These are phyloP conservation scores for Henckelia pumila DNA, from an alignment of 257 asterid species.

Conservation along the genomic window DNA sequence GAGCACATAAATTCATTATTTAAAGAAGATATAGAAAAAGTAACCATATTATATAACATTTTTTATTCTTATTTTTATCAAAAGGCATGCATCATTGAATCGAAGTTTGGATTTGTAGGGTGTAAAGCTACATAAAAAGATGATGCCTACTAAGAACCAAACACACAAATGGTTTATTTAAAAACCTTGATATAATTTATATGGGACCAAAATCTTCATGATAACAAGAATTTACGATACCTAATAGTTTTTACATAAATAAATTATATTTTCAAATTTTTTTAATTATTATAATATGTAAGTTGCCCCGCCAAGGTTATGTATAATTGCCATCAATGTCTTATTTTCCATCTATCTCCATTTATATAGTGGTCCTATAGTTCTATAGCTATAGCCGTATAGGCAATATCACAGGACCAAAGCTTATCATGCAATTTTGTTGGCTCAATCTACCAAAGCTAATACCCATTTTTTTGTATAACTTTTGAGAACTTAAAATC, in stretches of 20 bases:
- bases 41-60: constrained; percentile 4
- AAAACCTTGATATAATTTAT: neutral
- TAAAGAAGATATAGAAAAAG: constrained; percentile 9
- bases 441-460: neutral
- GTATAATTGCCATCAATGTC: neutral
- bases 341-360: neutral
- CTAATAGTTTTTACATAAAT: neutral
- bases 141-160: constrained; percentile 17
- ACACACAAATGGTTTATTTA: neutral
- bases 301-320: neutral
- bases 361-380: neutral
- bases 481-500: no score
- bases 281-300: neutral
- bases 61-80: neutral
- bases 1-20: constrained; percentile 3
- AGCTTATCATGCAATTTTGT: neutral
- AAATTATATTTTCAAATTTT: no score
- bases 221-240: neutral
- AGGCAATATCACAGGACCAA: neutral
- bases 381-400: neutral
- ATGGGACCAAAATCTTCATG: neutral
- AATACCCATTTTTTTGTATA: no score
- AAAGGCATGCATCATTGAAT: constrained; percentile 21
- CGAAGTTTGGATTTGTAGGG: constrained; percentile 25
- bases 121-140: constrained; percentile 6